phyloP scores from a whole-genome alignment of 352 stramenopile species.

The Phytophthora vignae region DNA sequence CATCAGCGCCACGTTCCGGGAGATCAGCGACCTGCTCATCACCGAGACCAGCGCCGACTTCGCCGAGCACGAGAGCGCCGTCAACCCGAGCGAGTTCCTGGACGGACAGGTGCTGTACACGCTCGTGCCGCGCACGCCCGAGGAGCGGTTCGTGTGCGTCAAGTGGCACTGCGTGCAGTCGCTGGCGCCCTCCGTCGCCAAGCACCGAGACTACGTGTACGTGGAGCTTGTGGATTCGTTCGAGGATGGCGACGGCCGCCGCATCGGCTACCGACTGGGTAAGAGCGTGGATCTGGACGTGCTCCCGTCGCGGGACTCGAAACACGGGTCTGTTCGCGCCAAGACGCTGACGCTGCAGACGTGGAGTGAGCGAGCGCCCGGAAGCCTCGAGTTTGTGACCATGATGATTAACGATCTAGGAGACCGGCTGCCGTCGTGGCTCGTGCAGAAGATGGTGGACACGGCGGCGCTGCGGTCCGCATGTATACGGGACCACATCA shows the following conservation, averaged over 20 bases:
- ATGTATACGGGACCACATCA: slow-evolving; percentile 82
- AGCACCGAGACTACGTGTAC: slow-evolving; percentile 86
- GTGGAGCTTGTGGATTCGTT: slow-evolving; percentile 87
- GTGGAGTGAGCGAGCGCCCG: slow-evolving; percentile 62
- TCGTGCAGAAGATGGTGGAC: slow-evolving; percentile 87
- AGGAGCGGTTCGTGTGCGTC: slow-evolving; percentile 80
- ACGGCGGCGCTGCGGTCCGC: slow-evolving; percentile 75
- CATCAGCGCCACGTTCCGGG: slow-evolving; percentile 73
- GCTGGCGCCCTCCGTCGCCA: slow-evolving; percentile 74
- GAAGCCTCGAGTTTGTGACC: slow-evolving; percentile 75
- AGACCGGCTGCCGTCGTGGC: slow-evolving; percentile 77
- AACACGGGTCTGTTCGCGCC: slow-evolving; percentile 69
- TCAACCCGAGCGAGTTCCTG: slow-evolving; percentile 81
- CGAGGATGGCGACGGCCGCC: slow-evolving; percentile 61
- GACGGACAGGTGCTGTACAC: slow-evolving; percentile 82
- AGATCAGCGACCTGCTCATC: slow-evolving; percentile 82
- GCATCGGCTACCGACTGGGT: slow-evolving; percentile 73
- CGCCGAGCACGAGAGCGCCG: slow-evolving; percentile 59
- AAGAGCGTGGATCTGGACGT: slow-evolving; percentile 82
- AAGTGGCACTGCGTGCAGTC: slow-evolving; percentile 87
- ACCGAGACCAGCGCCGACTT: slow-evolving; percentile 79
- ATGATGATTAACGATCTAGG: slow-evolving; percentile 88
- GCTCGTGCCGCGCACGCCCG: slow-evolving; percentile 65
- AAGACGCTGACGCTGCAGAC: slow-evolving; percentile 84
- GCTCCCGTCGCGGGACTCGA: slow-evolving; percentile 49